Evolutionary conservation across 2,329 filamentous ascomycete species (phyloP).

Genomic region (Monilinia polystroma): DNA sequence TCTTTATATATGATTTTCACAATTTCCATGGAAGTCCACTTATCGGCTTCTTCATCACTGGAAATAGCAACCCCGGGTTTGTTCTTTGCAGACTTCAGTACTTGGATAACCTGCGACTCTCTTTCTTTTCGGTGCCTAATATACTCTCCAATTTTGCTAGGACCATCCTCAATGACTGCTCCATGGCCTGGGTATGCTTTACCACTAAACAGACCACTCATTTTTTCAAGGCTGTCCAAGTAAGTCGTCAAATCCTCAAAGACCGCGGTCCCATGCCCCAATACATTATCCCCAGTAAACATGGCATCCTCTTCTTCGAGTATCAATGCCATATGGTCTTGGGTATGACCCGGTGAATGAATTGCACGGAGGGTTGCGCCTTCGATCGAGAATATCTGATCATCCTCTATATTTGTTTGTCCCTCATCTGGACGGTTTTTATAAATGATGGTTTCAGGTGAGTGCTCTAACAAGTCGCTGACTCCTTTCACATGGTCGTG

Average conservation of each 20-base stretch:
- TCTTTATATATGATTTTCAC: constrained; percentile 86
- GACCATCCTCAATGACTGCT: constrained; percentile 70
- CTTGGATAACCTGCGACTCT: constrained; percentile 73
- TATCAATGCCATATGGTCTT: constrained; percentile 78
- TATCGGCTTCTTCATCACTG: constrained; percentile 36
- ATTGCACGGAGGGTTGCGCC: constrained; percentile 67
- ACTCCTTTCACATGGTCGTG: constrained; percentile 81
- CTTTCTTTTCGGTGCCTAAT: constrained; percentile 76
- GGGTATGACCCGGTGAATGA: constrained; percentile 71
- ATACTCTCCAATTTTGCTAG: constrained; percentile 74
- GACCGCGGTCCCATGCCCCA: constrained; percentile 82
- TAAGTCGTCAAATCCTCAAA: constrained; percentile 76
- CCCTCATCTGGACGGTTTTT: constrained; percentile 60
- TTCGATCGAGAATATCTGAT: constrained; percentile 53
- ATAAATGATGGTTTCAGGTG: constrained; percentile 62
- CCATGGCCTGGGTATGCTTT: constrained; percentile 88
- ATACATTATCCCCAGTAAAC: constrained; percentile 86
- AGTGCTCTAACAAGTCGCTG: constrained; percentile 61
- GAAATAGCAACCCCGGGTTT: constrained; percentile 33
- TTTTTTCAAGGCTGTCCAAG: constrained; percentile 64
- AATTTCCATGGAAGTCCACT: constrained; percentile 73
- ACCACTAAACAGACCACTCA: constrained; percentile 64
- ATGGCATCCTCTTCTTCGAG: constrained; percentile 76
- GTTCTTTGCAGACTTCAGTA: constrained; percentile 50
- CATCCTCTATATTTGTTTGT: constrained; percentile 56